Conservation (phyloP, 2,329 filamentous ascomycete species). For the Epichloe sibirici region DNA sequence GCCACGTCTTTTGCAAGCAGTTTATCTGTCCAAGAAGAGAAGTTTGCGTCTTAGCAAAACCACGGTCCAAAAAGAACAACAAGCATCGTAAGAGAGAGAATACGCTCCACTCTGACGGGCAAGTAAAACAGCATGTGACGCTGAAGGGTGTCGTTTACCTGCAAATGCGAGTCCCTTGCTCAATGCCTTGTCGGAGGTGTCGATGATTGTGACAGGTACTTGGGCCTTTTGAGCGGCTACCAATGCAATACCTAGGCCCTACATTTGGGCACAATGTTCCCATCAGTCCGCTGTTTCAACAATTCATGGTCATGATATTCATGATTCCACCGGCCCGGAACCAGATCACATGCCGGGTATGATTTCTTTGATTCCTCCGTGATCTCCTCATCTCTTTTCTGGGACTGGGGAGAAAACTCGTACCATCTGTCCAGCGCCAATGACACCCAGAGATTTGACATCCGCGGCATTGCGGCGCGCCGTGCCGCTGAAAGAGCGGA, state of each 20-base stretch:
- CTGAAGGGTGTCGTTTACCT: conserved; percentile 32
- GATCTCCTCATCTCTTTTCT: neutral
- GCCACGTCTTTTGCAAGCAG: conserved; percentile 84
- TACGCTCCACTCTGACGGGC: neutral
- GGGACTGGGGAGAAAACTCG: conserved; percentile 15
- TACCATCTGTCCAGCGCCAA: conserved; percentile 96
- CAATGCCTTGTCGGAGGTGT: conserved; percentile 71
- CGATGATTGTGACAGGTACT: conserved; percentile 76
- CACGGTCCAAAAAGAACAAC: neutral
- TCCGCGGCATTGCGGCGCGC: conserved; percentile 49
- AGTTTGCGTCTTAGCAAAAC: neutral
- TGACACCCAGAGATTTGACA: conserved; percentile 78
- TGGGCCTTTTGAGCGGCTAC: conserved; percentile 78
- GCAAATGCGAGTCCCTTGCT: conserved; percentile 87
- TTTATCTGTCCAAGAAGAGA: conserved; percentile 51
- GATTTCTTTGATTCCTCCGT: neutral
- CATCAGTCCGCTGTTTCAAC: conserved; percentile 1
- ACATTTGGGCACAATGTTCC: neutral
- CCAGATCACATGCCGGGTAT: neutral
- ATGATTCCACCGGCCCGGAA: neutral
- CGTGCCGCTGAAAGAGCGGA: conserved; percentile 58
- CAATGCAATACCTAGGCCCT: conserved; percentile 93
- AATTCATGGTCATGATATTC: neutral
- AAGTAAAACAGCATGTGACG: neutral
- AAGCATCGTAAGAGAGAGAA: neutral